Base-by-base conservation (phyloP, 2,329 filamentous ascomycete genomes). In the Phialophora tarda region DNA sequence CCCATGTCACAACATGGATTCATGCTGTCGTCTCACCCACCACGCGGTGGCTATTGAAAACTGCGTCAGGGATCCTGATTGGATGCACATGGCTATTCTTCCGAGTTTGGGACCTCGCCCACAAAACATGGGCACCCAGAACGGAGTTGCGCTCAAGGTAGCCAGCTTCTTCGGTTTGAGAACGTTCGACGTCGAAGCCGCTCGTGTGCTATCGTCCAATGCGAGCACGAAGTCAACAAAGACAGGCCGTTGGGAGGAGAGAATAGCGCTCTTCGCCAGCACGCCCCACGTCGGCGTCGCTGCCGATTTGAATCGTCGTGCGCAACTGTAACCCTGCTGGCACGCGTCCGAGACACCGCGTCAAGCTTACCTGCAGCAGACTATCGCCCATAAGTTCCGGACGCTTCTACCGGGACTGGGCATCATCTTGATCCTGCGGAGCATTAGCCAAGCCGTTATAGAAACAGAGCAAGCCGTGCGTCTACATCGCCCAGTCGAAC, bases 1-100 rank as follows among this genome's bases (percentile, higher is more conserved):
- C 64, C 65, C 68, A 70, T 70, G 68, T 70, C 68, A 70, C 68
- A 70, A 68, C 68, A 70, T 70, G 65, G 65, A 66, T 64, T 65
- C 54, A 65, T 59, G 48, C 59, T 67, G 59, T 59, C 63, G 65
- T 70, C 65, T 63, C 63, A 65, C 65, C 62, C 68, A 68, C 63
- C 69, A 62, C 60, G 68, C 34, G 67, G 55, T 53, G 44, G 38
- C 64, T 66, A 69, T 51, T 63, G 65, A 62, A 57, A 48, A 41
- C 32, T 55, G 17, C 34, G 3, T 23, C 55, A 30, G 48, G 34
- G 56, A 30, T 60, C 11, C 47, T 53, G 55, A 59, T 58, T 59
- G 32, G 47, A 23, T 28, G 5, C 6, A 26, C n/a, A 12, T 8
- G 21, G 51, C 17, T 51, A 61, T 55, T 61, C 48, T 65, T 56